A percentile compares a stretch with the other conserved stretches of the same genome.
Evolutionary conservation across 306 rosid species (phyloP).

Genomic region (Potentilla sterilis): DNA sequence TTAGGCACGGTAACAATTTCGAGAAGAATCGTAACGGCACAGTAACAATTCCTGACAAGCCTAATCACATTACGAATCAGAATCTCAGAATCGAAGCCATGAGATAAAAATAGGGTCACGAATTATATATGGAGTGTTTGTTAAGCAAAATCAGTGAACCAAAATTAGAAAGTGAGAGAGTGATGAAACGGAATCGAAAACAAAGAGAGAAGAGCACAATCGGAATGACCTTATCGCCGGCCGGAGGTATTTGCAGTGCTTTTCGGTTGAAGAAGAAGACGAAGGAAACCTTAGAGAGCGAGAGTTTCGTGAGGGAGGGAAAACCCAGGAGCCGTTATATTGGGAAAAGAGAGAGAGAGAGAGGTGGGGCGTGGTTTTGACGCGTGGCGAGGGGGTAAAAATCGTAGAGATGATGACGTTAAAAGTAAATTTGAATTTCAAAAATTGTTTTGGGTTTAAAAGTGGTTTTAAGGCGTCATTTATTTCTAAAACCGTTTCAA

Average conservation of each 20-base stretch:
- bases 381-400: conserved; percentile 23
- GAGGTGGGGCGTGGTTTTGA: neutral
- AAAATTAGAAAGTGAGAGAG: neutral
- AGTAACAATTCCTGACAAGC: neutral
- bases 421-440: neutral
- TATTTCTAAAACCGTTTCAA: too few relatives aligned
- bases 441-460: neutral
- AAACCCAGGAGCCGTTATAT: conserved; percentile 36
- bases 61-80: neutral
- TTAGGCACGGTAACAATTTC: neutral
- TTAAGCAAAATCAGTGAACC: neutral
- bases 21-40: neutral
- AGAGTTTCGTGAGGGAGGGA: conserved; percentile 28
- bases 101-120: neutral
- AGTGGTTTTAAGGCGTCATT: neutral
- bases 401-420: neutral
- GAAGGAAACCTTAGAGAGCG: neutral
- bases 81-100: neutral
- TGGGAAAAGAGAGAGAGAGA: neutral
- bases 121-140: neutral
- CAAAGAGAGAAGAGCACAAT: neutral
- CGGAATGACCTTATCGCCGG: neutral
- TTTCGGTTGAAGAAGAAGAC: neutral
- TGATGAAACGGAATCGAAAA: neutral
- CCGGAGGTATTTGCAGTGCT: neutral